Percentiles rank a stretch among this genome's conserved stretches.
phyloP scores from a whole-genome alignment of 1,284 basidiomycete species.

The Vanrija pseudolonga region DNA sequence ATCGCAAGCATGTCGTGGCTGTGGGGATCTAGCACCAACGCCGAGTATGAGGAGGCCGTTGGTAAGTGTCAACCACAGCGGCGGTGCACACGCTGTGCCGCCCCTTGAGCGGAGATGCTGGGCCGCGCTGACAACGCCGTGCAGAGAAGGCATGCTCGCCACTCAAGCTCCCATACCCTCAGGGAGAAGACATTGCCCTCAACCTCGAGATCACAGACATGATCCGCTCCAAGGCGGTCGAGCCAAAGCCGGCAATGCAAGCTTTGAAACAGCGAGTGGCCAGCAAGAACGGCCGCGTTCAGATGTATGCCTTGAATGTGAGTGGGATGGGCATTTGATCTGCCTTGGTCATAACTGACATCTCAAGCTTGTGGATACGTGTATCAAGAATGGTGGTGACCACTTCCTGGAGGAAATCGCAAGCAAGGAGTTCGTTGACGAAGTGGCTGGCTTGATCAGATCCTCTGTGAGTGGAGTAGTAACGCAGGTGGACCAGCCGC shows the following conservation, averaged over 20 bases:
- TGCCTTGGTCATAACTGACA: neutral
- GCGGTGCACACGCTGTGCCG: neutral
- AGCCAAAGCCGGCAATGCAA: constrained; percentile 81
- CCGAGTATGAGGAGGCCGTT: constrained; percentile 48
- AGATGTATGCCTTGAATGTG: constrained; percentile 78
- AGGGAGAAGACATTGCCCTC: constrained; percentile 79
- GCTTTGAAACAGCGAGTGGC: constrained; percentile 80
- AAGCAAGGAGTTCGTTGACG: constrained; percentile 89
- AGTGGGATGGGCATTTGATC: constrained; percentile 45
- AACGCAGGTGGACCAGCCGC: neutral
- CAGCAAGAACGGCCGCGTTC: constrained; percentile 95
- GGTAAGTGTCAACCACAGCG: constrained; percentile 28
- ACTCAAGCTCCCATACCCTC: constrained; percentile 49
- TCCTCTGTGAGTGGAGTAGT: constrained; percentile 7
- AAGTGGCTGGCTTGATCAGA: constrained; percentile 50
- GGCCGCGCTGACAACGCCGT: neutral
- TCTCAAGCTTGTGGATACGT: constrained; percentile 76
- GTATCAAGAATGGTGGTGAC: constrained; percentile 97
- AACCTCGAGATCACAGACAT: constrained; percentile 96
- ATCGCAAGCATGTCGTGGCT: constrained; percentile 44
- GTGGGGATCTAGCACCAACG: constrained; percentile 42
- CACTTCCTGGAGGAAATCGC: constrained; percentile 79
- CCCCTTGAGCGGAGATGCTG: neutral
- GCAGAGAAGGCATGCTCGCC: constrained; percentile 51
- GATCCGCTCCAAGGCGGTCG: constrained; percentile 85